phyloP scores from a whole-genome alignment of 2,329 filamentous ascomycete genomes.

The Trichothecium roseum region DNA sequence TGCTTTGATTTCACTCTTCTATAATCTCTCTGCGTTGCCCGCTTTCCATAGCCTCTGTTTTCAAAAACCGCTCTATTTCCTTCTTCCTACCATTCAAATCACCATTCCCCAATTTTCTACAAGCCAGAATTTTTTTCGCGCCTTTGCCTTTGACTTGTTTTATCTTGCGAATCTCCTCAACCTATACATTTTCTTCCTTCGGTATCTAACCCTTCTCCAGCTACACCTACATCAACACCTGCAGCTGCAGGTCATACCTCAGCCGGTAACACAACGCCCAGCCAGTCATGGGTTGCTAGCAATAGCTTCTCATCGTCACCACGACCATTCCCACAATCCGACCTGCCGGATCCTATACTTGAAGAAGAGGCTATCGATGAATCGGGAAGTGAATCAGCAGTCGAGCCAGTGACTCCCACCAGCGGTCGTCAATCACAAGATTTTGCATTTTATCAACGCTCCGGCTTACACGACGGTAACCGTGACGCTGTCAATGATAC shows the following conservation, averaged over 20 bases:
- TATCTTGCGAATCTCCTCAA: no score
- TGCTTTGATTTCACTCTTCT: no score
- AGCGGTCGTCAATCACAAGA: conserved; percentile 46
- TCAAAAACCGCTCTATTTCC: no score
- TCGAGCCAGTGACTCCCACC: conserved; percentile 52
- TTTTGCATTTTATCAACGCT: conserved; percentile 29
- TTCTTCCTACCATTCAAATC: no score
- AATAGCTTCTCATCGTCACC: conserved; percentile 28
- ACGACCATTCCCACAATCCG: conserved; percentile 33
- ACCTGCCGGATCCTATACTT: conserved; percentile 40
- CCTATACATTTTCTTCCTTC: background rate
- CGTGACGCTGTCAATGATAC: no score
- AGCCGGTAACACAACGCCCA: background rate
- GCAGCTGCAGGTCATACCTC: conserved; percentile 16
- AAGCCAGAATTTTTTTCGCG: no score
- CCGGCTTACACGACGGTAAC: no score
- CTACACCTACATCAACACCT: background rate
- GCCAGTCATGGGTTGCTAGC: conserved; percentile 6
- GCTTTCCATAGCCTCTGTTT: no score
- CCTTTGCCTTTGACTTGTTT: no score
- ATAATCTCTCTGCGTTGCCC: no score
- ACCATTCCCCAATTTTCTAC: no score
- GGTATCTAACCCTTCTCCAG: background rate
- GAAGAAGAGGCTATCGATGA: conserved; percentile 42
- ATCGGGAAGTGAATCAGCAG: conserved; percentile 46